Percentiles rank a stretch among this genome's conserved stretches.
phyloP scores from a whole-genome alignment of 495 filamentous ascomycete species.

The Daldinia grandis region DNA sequence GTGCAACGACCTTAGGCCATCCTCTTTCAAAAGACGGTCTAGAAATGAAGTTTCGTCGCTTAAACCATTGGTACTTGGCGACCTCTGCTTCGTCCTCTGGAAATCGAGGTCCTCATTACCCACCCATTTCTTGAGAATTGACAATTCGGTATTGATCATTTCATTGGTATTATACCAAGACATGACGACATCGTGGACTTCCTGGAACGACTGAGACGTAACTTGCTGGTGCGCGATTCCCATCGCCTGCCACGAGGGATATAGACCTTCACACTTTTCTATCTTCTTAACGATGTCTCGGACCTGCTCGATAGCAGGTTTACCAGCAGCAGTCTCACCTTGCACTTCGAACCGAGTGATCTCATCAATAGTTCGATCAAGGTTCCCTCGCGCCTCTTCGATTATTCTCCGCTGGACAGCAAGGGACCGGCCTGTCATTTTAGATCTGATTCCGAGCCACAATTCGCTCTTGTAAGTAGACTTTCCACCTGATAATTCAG shows the following conservation, averaged over 20 bases:
- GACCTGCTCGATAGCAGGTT: conserved; percentile 84
- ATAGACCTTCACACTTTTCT: conserved; percentile 83
- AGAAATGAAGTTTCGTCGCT: conserved; percentile 91
- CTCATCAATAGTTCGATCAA: conserved; percentile 79
- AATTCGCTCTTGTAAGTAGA: conserved; percentile 80
- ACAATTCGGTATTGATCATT: conserved; percentile 93
- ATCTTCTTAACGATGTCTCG: conserved; percentile 87
- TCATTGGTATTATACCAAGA: conserved; percentile 98
- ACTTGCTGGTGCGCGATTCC: conserved; percentile 74
- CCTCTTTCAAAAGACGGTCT: conserved; percentile 97
- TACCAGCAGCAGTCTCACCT: conserved; percentile 90
- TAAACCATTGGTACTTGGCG: conserved; percentile 68
- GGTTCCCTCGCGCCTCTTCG: conserved; percentile 74
- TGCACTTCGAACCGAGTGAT: conserved; percentile 94
- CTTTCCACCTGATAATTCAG: conserved; percentile 75
- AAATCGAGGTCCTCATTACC: conserved; percentile 96
- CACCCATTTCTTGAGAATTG: conserved; percentile 92
- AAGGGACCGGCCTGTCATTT: conserved; percentile 81
- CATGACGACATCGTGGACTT: conserved; percentile 86
- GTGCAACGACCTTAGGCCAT: conserved; percentile 90
- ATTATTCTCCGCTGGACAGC: conserved; percentile 83
- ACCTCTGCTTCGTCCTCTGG: conserved; percentile 65
- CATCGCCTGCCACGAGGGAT: conserved; percentile 79
- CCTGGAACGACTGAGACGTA: conserved; percentile 74
- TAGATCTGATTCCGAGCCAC: conserved; percentile 87